phyloP scores from a whole-genome alignment of 768 basidiomycete species.

The Heimioporus sp. region DNA sequence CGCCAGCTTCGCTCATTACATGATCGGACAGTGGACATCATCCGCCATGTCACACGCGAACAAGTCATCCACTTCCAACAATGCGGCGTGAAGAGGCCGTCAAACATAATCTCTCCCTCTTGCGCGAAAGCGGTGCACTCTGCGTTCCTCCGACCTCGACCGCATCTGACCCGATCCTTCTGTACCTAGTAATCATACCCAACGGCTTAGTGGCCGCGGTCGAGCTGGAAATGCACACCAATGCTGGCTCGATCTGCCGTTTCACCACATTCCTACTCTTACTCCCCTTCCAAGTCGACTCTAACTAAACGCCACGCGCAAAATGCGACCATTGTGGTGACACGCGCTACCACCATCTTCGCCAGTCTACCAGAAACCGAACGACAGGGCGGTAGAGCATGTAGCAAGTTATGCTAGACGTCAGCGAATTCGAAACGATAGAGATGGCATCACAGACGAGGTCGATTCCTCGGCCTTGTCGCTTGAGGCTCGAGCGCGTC shows the following conservation, averaged over 20 bases:
- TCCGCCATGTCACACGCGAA: constrained; percentile 87
- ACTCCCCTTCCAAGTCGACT: no score
- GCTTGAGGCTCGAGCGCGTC: no score
- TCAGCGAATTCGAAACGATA: no score
- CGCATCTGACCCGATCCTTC: not conserved
- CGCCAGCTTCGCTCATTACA: constrained; percentile 77
- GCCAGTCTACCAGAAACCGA: no score
- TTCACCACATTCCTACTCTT: no score
- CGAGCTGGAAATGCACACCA: constrained; percentile 83
- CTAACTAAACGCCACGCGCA: no score
- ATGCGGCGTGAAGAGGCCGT: constrained; percentile 87
- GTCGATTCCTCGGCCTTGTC: no score
- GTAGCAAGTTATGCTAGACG: no score
- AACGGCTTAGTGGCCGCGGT: constrained; percentile 77
- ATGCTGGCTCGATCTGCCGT: constrained; percentile 29
- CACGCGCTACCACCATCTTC: no score
- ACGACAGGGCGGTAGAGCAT: no score
- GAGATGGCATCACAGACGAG: no score
- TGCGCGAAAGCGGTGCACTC: constrained; percentile 86
- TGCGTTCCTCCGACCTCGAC: not conserved
- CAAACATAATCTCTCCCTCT: constrained; percentile 92
- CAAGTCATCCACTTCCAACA: constrained; percentile 87
- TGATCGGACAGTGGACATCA: constrained; percentile 91
- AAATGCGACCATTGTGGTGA: no score
- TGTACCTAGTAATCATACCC: constrained; percentile 75